Percentiles rank a stretch among this genome's conserved stretches.
Evolutionary conservation across 768 basidiomycete genomes (phyloP).

Genomic region (Phylloporus arenicola): DNA sequence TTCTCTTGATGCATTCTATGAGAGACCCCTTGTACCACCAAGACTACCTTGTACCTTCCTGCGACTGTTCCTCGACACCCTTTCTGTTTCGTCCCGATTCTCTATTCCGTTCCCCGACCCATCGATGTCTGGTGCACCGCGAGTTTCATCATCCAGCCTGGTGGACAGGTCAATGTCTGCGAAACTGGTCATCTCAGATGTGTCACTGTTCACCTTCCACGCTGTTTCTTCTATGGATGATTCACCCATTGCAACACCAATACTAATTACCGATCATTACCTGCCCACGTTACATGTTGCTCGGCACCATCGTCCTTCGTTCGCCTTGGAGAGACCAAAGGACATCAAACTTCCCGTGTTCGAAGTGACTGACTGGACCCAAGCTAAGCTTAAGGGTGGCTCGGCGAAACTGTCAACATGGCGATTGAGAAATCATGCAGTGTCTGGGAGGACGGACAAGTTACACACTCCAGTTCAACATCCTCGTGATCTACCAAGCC

Average conservation of each 20-base stretch:
- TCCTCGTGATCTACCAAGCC: constrained; percentile 12
- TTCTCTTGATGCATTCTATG: constrained; percentile 42
- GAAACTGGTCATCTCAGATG: constrained; percentile 35
- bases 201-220: constrained; percentile 55
- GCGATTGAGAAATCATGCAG: constrained; percentile 42
- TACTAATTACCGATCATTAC: constrained; percentile 70
- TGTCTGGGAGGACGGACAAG: constrained; percentile 13
- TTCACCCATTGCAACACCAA: constrained; percentile 46
- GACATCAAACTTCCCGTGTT: constrained; percentile 46
- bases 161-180: constrained; percentile 7
- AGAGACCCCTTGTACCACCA: constrained; percentile 56
- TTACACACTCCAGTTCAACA: constrained; percentile 16
- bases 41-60: constrained; percentile 44
- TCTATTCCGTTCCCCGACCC: constrained; percentile 4
- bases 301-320: constrained; percentile 39
- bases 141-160: background rate
- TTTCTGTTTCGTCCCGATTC: constrained; percentile 17
- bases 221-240: constrained; percentile 15
- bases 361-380: constrained; percentile 60
- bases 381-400: constrained; percentile 31
- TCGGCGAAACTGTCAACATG: constrained; percentile 59
- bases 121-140: background rate
- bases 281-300: constrained; percentile 53
- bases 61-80: constrained; percentile 46
- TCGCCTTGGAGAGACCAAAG: constrained; percentile 16